These are phyloP conservation scores for Panaeolus cyanescens DNA, from an alignment of 768 basidiomycete genomes.

Conservation along the genomic window DNA sequence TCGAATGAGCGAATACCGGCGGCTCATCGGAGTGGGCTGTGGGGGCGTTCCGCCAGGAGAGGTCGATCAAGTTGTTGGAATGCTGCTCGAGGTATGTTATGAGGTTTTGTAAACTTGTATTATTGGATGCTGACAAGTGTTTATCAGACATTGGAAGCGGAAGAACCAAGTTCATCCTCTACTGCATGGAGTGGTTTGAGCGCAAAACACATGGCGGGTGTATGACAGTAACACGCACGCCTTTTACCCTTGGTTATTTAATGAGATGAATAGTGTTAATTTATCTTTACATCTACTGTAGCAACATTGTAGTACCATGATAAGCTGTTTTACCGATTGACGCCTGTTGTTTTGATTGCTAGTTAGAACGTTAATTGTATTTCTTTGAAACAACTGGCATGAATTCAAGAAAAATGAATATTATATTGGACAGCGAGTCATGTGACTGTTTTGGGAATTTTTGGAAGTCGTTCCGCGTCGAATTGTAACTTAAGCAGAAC, in stretches of 20 bases:
- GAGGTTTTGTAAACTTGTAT: background rate
- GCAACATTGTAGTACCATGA: constrained; percentile 17
- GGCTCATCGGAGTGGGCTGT: constrained; percentile 88
- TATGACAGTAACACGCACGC: constrained; percentile 17
- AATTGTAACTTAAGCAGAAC: background rate
- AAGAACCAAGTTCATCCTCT: constrained; percentile 70
- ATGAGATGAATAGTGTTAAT: constrained; percentile 11
- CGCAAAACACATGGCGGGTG: constrained; percentile 32
- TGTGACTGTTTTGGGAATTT: constrained; percentile 11
- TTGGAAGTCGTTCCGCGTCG: constrained; percentile 5
- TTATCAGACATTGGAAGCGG: constrained; percentile 74
- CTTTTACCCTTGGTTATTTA: constrained; percentile 4
- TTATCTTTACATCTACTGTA: constrained; percentile 26
- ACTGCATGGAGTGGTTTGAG: constrained; percentile 42
- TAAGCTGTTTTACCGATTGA: background rate
- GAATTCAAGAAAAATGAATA: too few relatives aligned
- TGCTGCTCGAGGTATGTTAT: constrained; percentile 80
- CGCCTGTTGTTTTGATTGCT: constrained; percentile 2
- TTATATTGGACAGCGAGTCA: constrained; percentile 4
- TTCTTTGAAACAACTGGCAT: background rate
- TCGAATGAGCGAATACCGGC: constrained; percentile 85
- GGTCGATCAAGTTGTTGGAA: constrained; percentile 82
- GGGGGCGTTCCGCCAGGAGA: constrained; percentile 85
- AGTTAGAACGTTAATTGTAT: background rate
- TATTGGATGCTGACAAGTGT: background rate